Evolutionary conservation across 169 alveolate genomes (phyloP), one percentile per base, ranked within the genome.

Genomic region (Babesia sp.): DNA sequence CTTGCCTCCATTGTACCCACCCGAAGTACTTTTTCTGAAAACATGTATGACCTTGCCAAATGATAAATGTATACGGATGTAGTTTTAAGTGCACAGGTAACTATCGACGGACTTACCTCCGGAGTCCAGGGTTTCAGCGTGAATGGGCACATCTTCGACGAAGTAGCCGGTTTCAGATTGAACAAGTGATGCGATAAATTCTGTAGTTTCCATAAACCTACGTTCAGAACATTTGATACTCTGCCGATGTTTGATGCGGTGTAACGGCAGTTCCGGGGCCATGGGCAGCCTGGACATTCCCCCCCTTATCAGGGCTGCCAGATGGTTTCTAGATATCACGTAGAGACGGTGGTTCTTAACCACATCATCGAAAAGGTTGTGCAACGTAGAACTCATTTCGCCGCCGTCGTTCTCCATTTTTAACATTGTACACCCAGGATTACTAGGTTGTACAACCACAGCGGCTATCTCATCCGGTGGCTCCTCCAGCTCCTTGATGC

Each of bases 1-100:
- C 63, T n/a, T n/a, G 51, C 61, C 24, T 64, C 74, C 63, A 64
- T 22, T 2, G 37, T 41, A 14, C 74, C 74, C 63, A 64, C 61
- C 61, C 29, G 44, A 50, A 64, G 22, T 26, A 64, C 34, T 18
- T 22, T 44, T 0, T 29, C 74, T 64, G 61, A 16, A 42, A 4
- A 26, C 20, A 33, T 12, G 37, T 59, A 22, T 37, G 18, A 22
- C 12, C 66, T 12, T 14, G 36, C 18, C 66, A 56, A 24, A 11
- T 9, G 11, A 56, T 50, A 55, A 55, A 55, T 50, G 24, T 12
- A 50, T 24, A n/a, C 8, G 58, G 20, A 44, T 3, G 20, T 4
- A 44, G 53, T n/a, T 24, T n/a, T n/a, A n/a, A 4, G 0, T 16
- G 29, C 26, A 14, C 22, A 0, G n/a, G n/a, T n/a, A n/a, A n/a